Base-by-base conservation (phyloP, 1,139 yeast species). In the Taphrina confusa region DNA sequence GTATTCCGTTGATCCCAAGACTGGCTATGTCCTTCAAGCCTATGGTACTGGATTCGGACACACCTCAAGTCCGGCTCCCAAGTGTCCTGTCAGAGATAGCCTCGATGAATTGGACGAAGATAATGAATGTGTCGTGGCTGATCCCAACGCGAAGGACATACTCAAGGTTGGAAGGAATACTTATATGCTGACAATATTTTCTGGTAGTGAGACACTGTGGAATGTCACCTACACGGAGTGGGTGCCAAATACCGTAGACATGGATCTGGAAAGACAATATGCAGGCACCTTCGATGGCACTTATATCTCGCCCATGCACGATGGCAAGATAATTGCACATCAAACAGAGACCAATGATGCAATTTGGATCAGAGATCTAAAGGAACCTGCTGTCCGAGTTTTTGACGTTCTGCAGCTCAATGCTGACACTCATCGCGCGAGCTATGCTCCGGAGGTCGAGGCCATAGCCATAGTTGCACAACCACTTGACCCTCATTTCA, bases 161-260 rank as follows among this genome's bases (percentile, higher is more conserved):
- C 39, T 54, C 30, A 57, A 55, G 33, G 62, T 50, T 60, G 68
- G 68, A 27, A 47, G 46, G 55, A 63, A 33, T 51, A 82, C 82
- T 4, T 84, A 82, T 68, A 81, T 80, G 58, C 73, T 85, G 25
- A 78, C 80, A 9, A 83, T 85, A 18, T 82, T 82, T 70, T 84
- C 95, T 4, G 82, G 80, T 67, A 79, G 84, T 52, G 83, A 83
- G 60, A 75, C 84, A 1, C 78, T 82, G 2, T 91, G 96, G 95
- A 87, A 90, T 69, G 90, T 92, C 11, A 84, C 94, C 0, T 91
- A 87, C 69, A 79, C 95, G 1, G 81, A 85, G 58, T 92, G 97
- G 97, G 95, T 95, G 5, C 96, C 96, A 27, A 91, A 91, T 72
- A 84, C 89, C 65, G 77, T 91, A 62, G 96, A 92, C 70, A 76